These are phyloP conservation scores for Cladosporium sp. DNA, from an alignment of 2,329 filamentous ascomycete genomes.

Conservation along the genomic window DNA sequence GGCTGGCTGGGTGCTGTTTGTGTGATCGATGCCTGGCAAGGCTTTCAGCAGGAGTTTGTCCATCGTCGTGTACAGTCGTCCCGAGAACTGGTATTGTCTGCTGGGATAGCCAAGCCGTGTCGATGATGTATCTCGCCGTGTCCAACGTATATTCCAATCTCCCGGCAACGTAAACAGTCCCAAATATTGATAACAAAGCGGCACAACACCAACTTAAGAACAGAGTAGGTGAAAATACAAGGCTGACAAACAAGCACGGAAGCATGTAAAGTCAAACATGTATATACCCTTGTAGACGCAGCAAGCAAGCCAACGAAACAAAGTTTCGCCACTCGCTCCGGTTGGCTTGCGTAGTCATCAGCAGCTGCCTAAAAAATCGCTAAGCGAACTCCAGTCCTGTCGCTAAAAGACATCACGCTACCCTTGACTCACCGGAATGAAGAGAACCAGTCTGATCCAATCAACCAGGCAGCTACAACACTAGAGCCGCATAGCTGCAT, in stretches of 20 bases:
- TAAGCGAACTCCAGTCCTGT: background rate
- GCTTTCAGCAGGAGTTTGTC: slow-evolving; percentile 20
- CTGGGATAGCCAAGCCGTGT: background rate
- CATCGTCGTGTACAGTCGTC: slow-evolving; percentile 9
- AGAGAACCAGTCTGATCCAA: background rate
- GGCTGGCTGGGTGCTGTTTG: slow-evolving; percentile 9
- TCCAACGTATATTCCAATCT: background rate
- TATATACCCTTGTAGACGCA: background rate
- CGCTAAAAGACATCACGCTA: background rate
- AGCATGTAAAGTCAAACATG: background rate
- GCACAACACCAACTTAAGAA: background rate
- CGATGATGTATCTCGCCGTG: background rate
- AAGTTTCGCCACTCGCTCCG: background rate
- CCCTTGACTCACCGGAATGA: background rate
- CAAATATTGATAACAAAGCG: background rate
- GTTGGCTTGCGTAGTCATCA: background rate
- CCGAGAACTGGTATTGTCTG: background rate
- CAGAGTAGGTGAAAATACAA: background rate
- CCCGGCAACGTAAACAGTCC: background rate
- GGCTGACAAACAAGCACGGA: background rate
- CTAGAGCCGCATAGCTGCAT: background rate
- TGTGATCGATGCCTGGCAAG: slow-evolving; percentile 5
- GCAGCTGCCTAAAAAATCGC: background rate
- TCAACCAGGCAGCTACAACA: background rate
- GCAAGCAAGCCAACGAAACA: background rate